phyloP scores from a whole-genome alignment of 768 basidiomycete genomes.

The Boletales sp. region DNA sequence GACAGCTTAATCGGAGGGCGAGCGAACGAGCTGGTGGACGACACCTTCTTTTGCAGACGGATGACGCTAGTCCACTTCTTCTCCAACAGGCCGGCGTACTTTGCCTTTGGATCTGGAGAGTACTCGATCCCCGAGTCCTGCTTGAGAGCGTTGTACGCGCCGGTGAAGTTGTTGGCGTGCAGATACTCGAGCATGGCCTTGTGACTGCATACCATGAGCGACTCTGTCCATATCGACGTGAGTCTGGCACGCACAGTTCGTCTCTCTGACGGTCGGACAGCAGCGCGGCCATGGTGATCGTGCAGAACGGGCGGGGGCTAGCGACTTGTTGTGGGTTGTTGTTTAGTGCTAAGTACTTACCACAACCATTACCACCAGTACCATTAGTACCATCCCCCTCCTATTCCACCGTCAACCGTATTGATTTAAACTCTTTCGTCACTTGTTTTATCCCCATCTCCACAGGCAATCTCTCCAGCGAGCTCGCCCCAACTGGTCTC shows the following conservation, averaged over 20 bases:
- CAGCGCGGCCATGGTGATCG: constrained; percentile 37
- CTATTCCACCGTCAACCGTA: no score
- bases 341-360: no score
- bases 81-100: constrained; percentile 83
- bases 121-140: constrained; percentile 56
- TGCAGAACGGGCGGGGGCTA: constrained; percentile 2
- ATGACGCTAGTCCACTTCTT: constrained; percentile 99
- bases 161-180: constrained; percentile 58
- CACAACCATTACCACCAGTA: no score
- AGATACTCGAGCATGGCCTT: constrained; percentile 81
- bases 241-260: constrained; percentile 38
- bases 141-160: constrained; percentile 59
- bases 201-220: constrained; percentile 45
- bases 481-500: no score
- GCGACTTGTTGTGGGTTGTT: no score
- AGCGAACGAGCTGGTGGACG: constrained; percentile 11
- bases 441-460: no score
- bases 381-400: no score
- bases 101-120: constrained; percentile 80
- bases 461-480: no score
- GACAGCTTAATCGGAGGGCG: constrained; percentile 4
- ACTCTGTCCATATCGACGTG: constrained; percentile 1
- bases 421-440: no score
- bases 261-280: constrained; percentile 47
- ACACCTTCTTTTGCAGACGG: constrained; percentile 90